Percentiles rank a stretch among this genome's conserved stretches.
Evolutionary conservation across 1,284 basidiomycete species (phyloP).

Genomic region (Trichosporon asahii): DNA sequence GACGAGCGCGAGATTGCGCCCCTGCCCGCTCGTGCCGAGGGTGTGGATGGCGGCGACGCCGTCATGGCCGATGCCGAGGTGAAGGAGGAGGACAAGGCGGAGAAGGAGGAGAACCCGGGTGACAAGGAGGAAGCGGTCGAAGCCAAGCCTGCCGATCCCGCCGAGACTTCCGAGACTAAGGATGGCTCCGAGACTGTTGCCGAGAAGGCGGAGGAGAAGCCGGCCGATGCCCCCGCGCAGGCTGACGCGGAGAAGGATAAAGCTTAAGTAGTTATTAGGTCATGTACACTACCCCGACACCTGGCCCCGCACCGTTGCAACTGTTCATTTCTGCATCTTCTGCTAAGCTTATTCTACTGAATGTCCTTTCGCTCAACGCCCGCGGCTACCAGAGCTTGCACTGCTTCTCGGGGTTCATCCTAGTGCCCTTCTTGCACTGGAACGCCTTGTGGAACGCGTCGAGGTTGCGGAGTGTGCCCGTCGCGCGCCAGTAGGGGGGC

Average conservation of each 20-base stretch:
- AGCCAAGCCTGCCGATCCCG: not conserved
- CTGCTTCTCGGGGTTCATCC: slow-evolving; percentile 30
- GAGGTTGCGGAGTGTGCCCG: slow-evolving; percentile 66
- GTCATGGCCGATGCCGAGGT: slow-evolving; percentile 8
- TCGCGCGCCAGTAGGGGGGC: slow-evolving; percentile 69
- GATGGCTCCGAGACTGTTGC: not conserved
- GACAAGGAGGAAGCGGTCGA: not conserved
- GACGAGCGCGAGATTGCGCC: slow-evolving; percentile 36
- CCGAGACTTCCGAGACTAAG: slow-evolving; percentile 12
- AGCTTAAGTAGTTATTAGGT: not conserved
- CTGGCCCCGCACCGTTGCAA: not conserved
- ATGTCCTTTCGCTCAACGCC: slow-evolving; percentile 24
- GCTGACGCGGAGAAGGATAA: not conserved
- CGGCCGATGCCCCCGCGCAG: not conserved
- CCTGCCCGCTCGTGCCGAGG: slow-evolving; percentile 31
- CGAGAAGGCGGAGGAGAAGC: slow-evolving; percentile 3
- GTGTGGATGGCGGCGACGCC: not conserved
- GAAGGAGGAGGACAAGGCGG: slow-evolving; percentile 3
- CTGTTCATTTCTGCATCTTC: not conserved
- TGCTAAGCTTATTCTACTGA: not conserved
- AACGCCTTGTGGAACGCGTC: slow-evolving; percentile 50
- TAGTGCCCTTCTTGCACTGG: slow-evolving; percentile 45
- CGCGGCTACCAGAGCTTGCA: slow-evolving; percentile 24
- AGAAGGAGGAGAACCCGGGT: not conserved
- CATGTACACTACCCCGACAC: not conserved